Conservation (phyloP, 441 rosid genomes). For the Gossypium trilobum region DNA sequence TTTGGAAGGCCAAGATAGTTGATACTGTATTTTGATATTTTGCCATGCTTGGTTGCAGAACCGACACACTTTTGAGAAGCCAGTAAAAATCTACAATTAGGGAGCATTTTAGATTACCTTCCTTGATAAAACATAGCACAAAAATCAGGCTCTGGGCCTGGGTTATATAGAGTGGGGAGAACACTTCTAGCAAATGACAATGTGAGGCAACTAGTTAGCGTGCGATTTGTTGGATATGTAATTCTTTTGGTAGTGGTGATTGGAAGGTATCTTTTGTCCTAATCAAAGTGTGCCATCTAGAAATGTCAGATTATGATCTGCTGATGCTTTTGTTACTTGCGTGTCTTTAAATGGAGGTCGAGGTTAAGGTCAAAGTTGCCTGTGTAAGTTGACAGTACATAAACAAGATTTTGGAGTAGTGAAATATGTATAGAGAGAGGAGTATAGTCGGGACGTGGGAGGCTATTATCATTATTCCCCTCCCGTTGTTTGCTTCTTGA, state of each 20-base stretch:
- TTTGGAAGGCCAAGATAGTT: not conserved
- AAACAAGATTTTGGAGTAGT: conserved; percentile 23
- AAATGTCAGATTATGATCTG: not conserved
- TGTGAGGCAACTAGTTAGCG: conserved; percentile 7
- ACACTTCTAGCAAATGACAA: conserved; percentile 7
- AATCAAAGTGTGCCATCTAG: conserved; percentile 2
- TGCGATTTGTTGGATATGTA: conserved; percentile 21
- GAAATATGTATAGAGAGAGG: conserved; percentile 18
- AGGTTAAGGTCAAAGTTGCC: conserved; percentile 8
- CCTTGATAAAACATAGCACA: conserved; percentile 12
- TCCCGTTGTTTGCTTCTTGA: not conserved
- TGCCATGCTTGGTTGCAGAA: conserved; percentile 28
- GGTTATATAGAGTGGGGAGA: not conserved
- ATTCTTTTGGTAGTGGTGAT: conserved; percentile 20
- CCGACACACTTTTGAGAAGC: conserved; percentile 40
- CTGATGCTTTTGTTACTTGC: conserved; percentile 14
- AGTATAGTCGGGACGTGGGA: conserved; percentile 21
- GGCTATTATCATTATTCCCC: not conserved
- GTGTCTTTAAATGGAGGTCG: conserved; percentile 10
- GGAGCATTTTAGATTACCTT: conserved; percentile 10
- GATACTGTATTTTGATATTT: not conserved
- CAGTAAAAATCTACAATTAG: conserved; percentile 47
- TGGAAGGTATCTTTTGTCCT: conserved; percentile 7
- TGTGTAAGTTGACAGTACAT: conserved; percentile 24
- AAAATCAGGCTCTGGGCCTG: conserved; percentile 2